A percentile compares a stretch with the other conserved stretches of the same genome.
Conservation (phyloP, 2,329 filamentous ascomycete species). For the Scedosporium aurantiacum region DNA sequence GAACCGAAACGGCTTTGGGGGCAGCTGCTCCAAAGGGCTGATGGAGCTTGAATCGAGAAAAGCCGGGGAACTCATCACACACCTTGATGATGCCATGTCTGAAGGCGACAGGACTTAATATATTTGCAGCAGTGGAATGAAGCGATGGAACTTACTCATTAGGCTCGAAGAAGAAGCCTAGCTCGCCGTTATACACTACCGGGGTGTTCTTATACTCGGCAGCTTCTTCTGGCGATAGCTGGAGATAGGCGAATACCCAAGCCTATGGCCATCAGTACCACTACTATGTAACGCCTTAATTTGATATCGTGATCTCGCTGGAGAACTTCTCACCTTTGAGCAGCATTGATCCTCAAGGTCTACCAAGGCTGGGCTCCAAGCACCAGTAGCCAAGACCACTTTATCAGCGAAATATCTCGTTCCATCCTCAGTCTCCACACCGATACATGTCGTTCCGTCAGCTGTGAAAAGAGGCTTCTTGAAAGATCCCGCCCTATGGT, state of each 20-base stretch:
- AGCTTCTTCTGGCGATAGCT: constrained; percentile 27
- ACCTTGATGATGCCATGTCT: constrained; percentile 23
- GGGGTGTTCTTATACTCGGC: constrained; percentile 28
- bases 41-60: constrained; percentile 22
- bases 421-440: constrained; percentile 28
- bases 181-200: constrained; percentile 33
- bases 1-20: constrained; percentile 20
- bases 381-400: constrained; percentile 29
- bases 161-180: constrained; percentile 39
- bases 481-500: constrained; percentile 29
- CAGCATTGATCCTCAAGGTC: constrained; percentile 26
- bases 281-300: not conserved
- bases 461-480: constrained; percentile 26
- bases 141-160: constrained; percentile 21
- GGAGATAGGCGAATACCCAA: constrained; percentile 35
- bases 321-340: constrained; percentile 17
- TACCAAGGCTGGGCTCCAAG: constrained; percentile 24
- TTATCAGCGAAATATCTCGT: constrained; percentile 30
- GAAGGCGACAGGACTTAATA: not conserved
- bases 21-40: constrained; percentile 21
- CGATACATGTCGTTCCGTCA: constrained; percentile 24
- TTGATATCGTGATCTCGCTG: not conserved
- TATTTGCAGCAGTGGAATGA: not conserved
- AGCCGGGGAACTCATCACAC: constrained; percentile 28
- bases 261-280: constrained; percentile 16